Evolutionary conservation across 768 basidiomycete genomes (phyloP), one percentile per base, ranked within the genome.

Genomic region (Tulasnella calospora): DNA sequence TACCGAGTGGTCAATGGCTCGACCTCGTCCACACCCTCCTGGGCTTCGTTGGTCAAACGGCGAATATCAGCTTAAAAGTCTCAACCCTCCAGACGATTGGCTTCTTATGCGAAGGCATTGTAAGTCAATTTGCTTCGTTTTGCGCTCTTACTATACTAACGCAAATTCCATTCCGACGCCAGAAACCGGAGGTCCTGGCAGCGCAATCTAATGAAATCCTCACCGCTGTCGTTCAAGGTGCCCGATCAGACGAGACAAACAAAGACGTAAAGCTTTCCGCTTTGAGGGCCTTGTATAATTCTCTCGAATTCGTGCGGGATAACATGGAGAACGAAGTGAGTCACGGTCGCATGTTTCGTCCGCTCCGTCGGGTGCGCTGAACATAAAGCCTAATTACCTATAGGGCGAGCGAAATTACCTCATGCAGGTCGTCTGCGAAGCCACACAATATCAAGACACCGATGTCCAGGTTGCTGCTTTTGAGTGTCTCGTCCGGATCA

Each of bases 351-450:
- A 44, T 80, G 79, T 55, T 71, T 44, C 74, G 46, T 74, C 35
- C 36, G 27, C 61, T 30, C 36, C 71, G 36, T 44, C 74, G 40
- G 36, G 61, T 35, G 36, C 38, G 13, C 38, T 75, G 57, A 57
- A 72, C 57, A 33, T 67, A 61, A 12, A 47, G 41, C 79, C 51
- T 72, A 17, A 41, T 35, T 78, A 38, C 19, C 21, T 17, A 8
- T 82, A 99, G 95, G 98, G 98, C 81, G 98, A 99, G 85, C 91
- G 98, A 71, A 99, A 99, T 86, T 99, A 98, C 86, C 99, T 99
- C 85, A 99, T 99, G 98, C 98, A 99, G 86, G 96, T 99, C 61
- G 94, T 99, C 23, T 99, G 98, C 83, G 98, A 99, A 83, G 97
- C 97, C 0, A 99, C 98, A 0, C 98, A 99, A 84, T 96, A 92